Conservation (phyloP, 1,284 basidiomycete species). For the Xanthoconium separans region DNA sequence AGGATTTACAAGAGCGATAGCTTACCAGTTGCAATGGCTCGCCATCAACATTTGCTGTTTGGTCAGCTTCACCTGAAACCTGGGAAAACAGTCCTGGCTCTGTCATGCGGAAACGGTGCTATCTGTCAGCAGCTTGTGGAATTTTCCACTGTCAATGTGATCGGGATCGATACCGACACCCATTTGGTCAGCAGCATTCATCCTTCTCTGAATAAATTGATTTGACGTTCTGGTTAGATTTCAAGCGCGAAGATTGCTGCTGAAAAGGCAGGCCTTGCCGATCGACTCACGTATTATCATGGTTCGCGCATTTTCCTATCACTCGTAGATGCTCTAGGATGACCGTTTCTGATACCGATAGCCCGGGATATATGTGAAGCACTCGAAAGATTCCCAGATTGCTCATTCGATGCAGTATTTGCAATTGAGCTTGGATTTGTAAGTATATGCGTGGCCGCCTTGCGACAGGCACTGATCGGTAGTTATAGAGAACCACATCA, state of each 20-base stretch:
- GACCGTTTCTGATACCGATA: background rate
- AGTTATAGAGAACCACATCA: slow-evolving; percentile 2
- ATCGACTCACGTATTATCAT: slow-evolving; percentile 5
- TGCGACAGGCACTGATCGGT: background rate
- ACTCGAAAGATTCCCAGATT: slow-evolving; percentile 3
- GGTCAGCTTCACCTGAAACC: slow-evolving; percentile 12
- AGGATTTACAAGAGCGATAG: slow-evolving; percentile 9
- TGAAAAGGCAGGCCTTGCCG: slow-evolving; percentile 4
- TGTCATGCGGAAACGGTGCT: slow-evolving; percentile 13
- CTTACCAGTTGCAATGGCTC: slow-evolving; percentile 10
- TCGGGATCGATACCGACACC: slow-evolving; percentile 11
- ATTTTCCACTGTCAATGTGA: slow-evolving; percentile 12
- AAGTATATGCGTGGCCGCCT: background rate
- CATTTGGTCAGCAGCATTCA: slow-evolving; percentile 1
- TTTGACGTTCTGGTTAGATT: background rate
- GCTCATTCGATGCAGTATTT: slow-evolving; percentile 11
- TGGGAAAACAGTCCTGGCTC: slow-evolving; percentile 10
- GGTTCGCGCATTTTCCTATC: background rate
- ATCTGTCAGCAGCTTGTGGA: slow-evolving; percentile 7
- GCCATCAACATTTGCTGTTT: slow-evolving; percentile 13
- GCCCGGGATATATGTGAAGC: slow-evolving; percentile 5
- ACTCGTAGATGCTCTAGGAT: background rate
- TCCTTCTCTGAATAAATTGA: background rate
- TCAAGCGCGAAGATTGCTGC: slow-evolving; percentile 3
- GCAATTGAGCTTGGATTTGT: slow-evolving; percentile 13